A percentile compares a stretch with the other conserved stretches of the same genome.
phyloP scores from a whole-genome alignment of 805 yeast genomes.

The Komagataella ulmi region DNA sequence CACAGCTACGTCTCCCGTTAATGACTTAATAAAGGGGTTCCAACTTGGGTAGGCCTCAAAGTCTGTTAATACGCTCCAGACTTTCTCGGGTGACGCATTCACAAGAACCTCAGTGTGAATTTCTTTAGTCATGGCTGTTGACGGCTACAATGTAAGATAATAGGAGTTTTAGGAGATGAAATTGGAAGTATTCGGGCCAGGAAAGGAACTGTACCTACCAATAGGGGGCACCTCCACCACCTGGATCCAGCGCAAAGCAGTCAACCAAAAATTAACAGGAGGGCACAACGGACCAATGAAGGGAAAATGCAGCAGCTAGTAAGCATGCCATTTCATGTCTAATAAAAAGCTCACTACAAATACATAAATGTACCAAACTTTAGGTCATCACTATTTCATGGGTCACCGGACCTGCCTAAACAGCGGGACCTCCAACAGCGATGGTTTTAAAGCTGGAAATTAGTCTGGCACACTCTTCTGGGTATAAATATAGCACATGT shows the following conservation, averaged over 20 bases:
- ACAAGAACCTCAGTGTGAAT: background rate
- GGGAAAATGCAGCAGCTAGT: background rate
- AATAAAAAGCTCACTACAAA: background rate
- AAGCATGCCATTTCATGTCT: background rate
- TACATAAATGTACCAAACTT: constrained; percentile 49
- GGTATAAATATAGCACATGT: constrained; percentile 3
- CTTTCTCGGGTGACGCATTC: background rate
- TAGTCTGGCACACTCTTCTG: constrained; percentile 3
- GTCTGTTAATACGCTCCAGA: background rate
- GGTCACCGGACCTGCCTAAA: constrained; percentile 36
- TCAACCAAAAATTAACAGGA: no score
- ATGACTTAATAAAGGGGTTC: background rate
- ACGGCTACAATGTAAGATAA: background rate
- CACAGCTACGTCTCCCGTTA: background rate
- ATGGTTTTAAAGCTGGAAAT: constrained; percentile 85
- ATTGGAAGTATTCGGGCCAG: background rate
- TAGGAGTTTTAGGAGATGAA: no score
- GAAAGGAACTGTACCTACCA: background rate
- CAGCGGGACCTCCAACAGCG: constrained; percentile 89
- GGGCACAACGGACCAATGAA: background rate
- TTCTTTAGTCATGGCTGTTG: background rate
- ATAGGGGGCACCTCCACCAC: background rate
- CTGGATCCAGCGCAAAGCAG: background rate
- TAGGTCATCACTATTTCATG: constrained; percentile 98
- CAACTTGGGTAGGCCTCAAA: background rate